phyloP scores from a whole-genome alignment of 257 asterid species.

The Przewalskia tangutica region DNA sequence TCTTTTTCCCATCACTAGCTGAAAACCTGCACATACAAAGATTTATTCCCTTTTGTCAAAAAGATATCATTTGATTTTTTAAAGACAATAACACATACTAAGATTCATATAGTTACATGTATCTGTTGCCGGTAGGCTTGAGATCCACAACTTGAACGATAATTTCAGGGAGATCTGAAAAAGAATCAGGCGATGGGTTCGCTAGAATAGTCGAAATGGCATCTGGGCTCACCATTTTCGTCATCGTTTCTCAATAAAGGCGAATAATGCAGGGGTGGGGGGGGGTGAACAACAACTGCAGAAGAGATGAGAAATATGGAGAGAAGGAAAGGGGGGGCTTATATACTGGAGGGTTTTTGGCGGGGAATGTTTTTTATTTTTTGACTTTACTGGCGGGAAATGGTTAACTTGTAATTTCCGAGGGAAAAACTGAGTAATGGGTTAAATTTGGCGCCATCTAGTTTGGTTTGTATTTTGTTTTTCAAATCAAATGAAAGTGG shows the following conservation, averaged over 20 bases:
- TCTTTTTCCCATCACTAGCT: conserved; percentile 78
- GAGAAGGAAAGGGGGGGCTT: background rate
- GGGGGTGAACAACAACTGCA: background rate
- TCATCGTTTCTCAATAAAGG: conserved; percentile 23
- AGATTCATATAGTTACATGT: conserved; percentile 24
- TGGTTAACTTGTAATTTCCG: background rate
- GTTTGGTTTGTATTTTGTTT: background rate
- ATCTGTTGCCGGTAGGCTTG: conserved; percentile 46
- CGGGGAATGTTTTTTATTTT: conserved; percentile 20
- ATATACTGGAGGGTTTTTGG: conserved; percentile 18
- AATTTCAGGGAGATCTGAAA: conserved; percentile 54
- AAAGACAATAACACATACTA: background rate
- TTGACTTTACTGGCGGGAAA: conserved; percentile 19
- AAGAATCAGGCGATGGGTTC: conserved; percentile 66
- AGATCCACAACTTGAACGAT: conserved; percentile 74
- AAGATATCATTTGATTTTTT: background rate
- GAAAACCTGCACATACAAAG: conserved; percentile 40
- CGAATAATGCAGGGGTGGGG: background rate
- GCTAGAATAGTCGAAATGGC: conserved; percentile 56
- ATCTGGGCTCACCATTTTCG: conserved; percentile 45
- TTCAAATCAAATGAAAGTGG: background rate
- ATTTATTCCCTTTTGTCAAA: background rate
- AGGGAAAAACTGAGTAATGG: background rate
- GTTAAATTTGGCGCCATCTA: background rate
- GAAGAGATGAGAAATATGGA: background rate